Base-by-base conservation (phyloP, 345 rosid species). In the Gossypioides kirkii region DNA sequence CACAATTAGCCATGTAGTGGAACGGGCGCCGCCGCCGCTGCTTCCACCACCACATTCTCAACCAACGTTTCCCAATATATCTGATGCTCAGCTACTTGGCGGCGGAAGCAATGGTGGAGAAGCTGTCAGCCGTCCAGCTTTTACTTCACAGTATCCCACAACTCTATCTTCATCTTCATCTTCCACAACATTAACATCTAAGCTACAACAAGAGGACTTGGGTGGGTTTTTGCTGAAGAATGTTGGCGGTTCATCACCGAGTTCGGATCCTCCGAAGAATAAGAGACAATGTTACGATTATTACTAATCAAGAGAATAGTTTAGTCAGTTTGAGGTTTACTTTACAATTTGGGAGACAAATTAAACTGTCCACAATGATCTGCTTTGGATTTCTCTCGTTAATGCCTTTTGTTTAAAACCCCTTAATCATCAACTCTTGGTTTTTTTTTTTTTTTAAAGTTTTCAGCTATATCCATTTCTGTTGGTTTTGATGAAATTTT, bases 91-190 rank as follows among this genome's bases (percentile, higher is more conserved):
- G 14, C 69, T 74, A 66, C 66, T 72, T 58, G 71, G 41, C 26
- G 73, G 49, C 16, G 47, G 32, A 55, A 41, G 46, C 10, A 52
- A 71, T 64, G 32, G 59, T 16, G 71, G 77, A n/a, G 22, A 3
- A 23, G 62, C 72, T 18, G 60, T 55, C 38, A 66, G 59, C 13
- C 6, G 38, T 32, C 49, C 42, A 26, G 63, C 77, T 28, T 70
- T 49, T 70, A 66, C 65, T 69, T 73, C 77, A 4, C 16, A 41
- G 38, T 32, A 32, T 25, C 13, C 63, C 22, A 17, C 23, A 53
- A 49, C 70, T 23, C 26, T 74, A 6, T 47, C 83, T 50, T 67
- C 81, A 11, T 77, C 83, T 7, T 80, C 79, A 0, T 76, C 82
- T 50, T 74, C 80, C 0, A 72, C 83, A 8, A 68, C 82, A 1